Conservation (phyloP, 768 basidiomycete species). For the Tulasnella sp. region DNA sequence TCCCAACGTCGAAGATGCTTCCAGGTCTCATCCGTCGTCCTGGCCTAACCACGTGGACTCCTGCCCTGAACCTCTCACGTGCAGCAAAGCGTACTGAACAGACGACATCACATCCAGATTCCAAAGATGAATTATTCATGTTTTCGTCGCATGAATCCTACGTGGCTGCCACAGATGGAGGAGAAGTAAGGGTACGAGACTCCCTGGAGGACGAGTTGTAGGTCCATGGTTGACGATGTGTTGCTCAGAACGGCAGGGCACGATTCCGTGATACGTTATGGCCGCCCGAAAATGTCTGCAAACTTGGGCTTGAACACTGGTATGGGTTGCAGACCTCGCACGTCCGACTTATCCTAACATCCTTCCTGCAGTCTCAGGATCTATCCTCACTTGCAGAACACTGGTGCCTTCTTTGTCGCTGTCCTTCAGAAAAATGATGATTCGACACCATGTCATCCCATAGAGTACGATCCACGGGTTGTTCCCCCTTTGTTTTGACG, state of each 20-base stretch:
- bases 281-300: conserved; percentile 53
- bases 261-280: conserved; percentile 45
- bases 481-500: too few species aligned
- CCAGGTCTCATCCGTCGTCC: conserved; percentile 62
- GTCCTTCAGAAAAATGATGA: conserved; percentile 13
- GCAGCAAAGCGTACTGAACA: too few species aligned
- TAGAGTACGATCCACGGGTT: too few species aligned
- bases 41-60: conserved; percentile 68
- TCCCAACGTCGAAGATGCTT: conserved; percentile 25
- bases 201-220: not conserved
- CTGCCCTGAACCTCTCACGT: too few species aligned
- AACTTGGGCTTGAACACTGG: conserved; percentile 61
- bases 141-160: conserved; percentile 42
- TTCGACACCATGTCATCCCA: too few species aligned
- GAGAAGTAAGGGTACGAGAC: conserved; percentile 46
- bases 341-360: not conserved
- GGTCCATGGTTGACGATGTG: not conserved
- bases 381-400: conserved; percentile 91
- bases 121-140: too few species aligned
- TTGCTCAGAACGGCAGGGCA: not conserved
- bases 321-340: conserved; percentile 26
- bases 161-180: conserved; percentile 33
- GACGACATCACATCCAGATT: too few species aligned
- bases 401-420: conserved; percentile 96
- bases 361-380: conserved; percentile 54